These are phyloP conservation scores for Karstenula rhodostoma DNA, from an alignment of 2,329 filamentous ascomycete genomes.

Conservation along the genomic window DNA sequence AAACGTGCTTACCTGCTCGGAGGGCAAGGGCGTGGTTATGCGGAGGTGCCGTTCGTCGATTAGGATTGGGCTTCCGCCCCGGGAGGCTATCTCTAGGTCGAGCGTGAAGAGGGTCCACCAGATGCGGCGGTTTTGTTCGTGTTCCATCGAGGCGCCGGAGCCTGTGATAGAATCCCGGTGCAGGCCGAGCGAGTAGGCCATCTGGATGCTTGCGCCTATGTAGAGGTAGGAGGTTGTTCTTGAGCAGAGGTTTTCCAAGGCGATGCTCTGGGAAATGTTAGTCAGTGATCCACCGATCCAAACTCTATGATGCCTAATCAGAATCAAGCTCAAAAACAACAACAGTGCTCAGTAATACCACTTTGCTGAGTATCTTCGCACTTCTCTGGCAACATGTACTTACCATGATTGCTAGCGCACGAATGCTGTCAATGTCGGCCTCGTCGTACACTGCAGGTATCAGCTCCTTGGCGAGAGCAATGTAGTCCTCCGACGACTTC, in stretches of 20 bases:
- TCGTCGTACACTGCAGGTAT: constrained; percentile 45
- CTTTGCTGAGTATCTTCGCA: background rate
- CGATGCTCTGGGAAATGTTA: constrained; percentile 39
- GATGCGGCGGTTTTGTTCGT: constrained; percentile 46
- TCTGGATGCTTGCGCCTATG: constrained; percentile 47
- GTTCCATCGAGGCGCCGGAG: constrained; percentile 36
- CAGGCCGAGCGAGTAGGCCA: constrained; percentile 47
- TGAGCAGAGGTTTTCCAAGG: constrained; percentile 45
- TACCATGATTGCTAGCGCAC: constrained; percentile 47
- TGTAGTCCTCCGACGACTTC: constrained; percentile 44
- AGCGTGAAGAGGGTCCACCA: constrained; percentile 50
- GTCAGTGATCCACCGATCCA: background rate
- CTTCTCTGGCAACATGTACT: constrained; percentile 7
- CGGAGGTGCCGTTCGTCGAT: constrained; percentile 45
- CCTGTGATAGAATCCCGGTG: constrained; percentile 46
- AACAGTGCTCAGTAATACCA: background rate
- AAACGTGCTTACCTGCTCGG: constrained; percentile 38
- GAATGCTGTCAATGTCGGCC: constrained; percentile 48
- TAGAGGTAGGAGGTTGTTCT: constrained; percentile 48
- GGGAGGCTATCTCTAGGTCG: constrained; percentile 46
- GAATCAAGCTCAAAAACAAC: too few relatives aligned
- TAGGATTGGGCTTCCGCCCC: constrained; percentile 45
- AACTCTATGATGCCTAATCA: too few relatives aligned
- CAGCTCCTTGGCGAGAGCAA: constrained; percentile 43
- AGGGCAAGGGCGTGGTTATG: constrained; percentile 41